Evolutionary conservation across 352 stramenopile species (phyloP).

Genomic region (Globisporangium uncinulatum): DNA sequence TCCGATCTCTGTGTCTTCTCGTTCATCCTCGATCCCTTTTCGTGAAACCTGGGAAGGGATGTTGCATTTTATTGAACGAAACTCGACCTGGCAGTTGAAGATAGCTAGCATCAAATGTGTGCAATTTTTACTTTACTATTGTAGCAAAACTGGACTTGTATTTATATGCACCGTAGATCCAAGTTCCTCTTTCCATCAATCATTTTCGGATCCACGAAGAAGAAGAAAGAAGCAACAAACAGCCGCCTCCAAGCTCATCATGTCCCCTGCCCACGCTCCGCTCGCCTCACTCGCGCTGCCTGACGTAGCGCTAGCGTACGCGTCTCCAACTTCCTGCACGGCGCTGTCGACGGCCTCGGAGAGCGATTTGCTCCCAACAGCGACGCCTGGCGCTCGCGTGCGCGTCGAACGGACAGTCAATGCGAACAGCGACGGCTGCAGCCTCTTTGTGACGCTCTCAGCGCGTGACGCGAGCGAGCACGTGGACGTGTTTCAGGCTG

Average conservation of each 20-base stretch:
- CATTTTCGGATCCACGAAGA: no score
- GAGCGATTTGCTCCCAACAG: slow-evolving; percentile 9
- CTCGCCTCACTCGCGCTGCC: slow-evolving; percentile 12
- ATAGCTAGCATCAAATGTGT: no score
- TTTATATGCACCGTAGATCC: no score
- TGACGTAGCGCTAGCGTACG: slow-evolving; percentile 21
- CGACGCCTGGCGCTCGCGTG: slow-evolving; percentile 1
- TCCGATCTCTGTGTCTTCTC: no score
- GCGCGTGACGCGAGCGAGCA: not conserved
- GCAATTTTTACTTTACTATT: no score
- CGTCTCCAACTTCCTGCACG: slow-evolving; percentile 14
- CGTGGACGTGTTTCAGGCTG: slow-evolving; percentile 13
- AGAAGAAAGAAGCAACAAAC: no score
- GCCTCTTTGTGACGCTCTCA: slow-evolving; percentile 4
- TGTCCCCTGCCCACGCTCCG: slow-evolving; percentile 32
- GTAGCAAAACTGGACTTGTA: no score
- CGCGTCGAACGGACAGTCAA: slow-evolving; percentile 13
- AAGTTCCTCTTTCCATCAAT: no score
- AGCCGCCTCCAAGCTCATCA: not conserved
- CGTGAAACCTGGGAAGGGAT: no score
- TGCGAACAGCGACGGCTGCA: slow-evolving; percentile 4
- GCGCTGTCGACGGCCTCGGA: slow-evolving; percentile 6
- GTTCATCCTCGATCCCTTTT: no score
- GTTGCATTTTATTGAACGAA: no score
- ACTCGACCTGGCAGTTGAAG: no score